Conservation (phyloP, 2,329 filamentous ascomycete species). For the Aspergillus pseudonomiae region DNA sequence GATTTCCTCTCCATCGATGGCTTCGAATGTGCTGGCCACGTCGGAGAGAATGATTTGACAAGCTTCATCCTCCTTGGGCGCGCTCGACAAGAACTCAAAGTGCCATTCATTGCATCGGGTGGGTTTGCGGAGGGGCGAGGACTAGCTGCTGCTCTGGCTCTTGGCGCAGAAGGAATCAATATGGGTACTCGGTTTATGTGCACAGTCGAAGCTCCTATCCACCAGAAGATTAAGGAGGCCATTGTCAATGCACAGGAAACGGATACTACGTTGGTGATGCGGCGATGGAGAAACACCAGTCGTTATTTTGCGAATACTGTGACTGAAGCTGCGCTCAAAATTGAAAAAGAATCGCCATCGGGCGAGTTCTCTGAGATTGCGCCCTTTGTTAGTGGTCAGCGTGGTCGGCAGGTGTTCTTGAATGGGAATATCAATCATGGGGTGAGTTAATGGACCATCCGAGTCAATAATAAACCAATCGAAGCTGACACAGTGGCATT, state of each 20-base stretch:
- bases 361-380: slow-evolving; percentile 91
- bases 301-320: slow-evolving; percentile 91
- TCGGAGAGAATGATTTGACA: slow-evolving; percentile 57
- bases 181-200: slow-evolving; percentile 99
- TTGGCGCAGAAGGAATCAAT: slow-evolving; percentile 93
- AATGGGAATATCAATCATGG: slow-evolving; percentile 93
- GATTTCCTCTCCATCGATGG: slow-evolving; percentile 97
- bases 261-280: slow-evolving; percentile 83
- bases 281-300: slow-evolving; percentile 91
- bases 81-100: slow-evolving; percentile 78
- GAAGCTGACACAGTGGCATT: neutral
- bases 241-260: slow-evolving; percentile 89
- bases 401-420: slow-evolving; percentile 86
- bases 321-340: slow-evolving; percentile 73
- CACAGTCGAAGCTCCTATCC: slow-evolving; percentile 89
- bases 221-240: slow-evolving; percentile 88
- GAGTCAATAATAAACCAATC: too few relatives aligned
- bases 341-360: slow-evolving; percentile 79
- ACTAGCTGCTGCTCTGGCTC: slow-evolving; percentile 82
- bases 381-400: slow-evolving; percentile 83
- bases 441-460: slow-evolving; percentile 57
- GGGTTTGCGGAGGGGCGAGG: slow-evolving; percentile 95
- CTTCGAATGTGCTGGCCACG: slow-evolving; percentile 86
- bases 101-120: slow-evolving; percentile 94
- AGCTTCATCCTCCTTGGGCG: slow-evolving; percentile 71